Percentiles rank a stretch among this genome's conserved stretches.
These are phyloP conservation scores for Platanthera guangdongensis DNA, from an alignment of 106 monocot species.

Conservation along the genomic window DNA sequence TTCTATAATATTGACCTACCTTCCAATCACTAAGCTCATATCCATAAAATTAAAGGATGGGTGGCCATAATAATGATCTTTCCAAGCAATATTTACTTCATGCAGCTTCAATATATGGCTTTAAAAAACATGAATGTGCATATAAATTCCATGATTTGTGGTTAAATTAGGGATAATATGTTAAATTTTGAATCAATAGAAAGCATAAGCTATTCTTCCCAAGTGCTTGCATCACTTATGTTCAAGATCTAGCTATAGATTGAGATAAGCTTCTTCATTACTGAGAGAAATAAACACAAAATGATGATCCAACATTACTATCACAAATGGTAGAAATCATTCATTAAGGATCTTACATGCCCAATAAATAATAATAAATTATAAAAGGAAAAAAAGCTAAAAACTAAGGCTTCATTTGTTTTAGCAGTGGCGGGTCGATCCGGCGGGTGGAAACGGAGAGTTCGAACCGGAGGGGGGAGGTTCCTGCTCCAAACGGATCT, in stretches of 20 bases:
- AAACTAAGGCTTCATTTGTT: too few species aligned
- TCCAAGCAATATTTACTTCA: not conserved
- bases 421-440: too few species aligned
- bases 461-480: too few species aligned
- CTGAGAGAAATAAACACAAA: not conserved
- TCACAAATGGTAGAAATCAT: not conserved
- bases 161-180: not conserved
- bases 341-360: not conserved
- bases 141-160: not conserved
- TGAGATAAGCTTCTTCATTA: not conserved
- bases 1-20: too few species aligned
- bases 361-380: not conserved
- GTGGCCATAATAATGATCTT: not conserved
- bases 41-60: too few species aligned
- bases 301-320: not conserved
- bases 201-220: not conserved
- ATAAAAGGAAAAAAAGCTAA: not conserved
- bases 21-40: too few species aligned
- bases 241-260: not conserved
- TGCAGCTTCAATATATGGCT: not conserved
- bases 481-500: too few species aligned
- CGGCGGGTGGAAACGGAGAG: too few species aligned
- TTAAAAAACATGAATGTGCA: not conserved
- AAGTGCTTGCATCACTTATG: not conserved
- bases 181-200: not conserved